These are phyloP conservation scores for Claviceps africana DNA, from an alignment of 2,329 filamentous ascomycete species.

Conservation along the genomic window DNA sequence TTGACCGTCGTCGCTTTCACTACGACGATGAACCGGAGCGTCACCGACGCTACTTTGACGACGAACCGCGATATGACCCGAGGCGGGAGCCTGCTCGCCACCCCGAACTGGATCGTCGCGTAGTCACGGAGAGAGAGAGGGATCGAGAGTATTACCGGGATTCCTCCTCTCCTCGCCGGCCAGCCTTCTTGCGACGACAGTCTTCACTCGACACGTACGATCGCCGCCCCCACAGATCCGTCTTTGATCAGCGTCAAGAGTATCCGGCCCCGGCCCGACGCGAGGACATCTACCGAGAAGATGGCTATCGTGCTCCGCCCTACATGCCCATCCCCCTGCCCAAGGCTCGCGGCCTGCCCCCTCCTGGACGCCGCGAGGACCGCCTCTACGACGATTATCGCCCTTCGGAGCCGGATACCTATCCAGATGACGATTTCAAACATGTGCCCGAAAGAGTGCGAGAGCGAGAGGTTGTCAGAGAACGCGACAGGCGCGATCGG, in stretches of 20 bases:
- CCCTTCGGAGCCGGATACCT: conserved; percentile 52
- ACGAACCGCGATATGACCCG: conserved; percentile 29
- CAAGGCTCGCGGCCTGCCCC: conserved; percentile 44
- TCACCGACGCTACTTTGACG: conserved; percentile 42
- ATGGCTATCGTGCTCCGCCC: conserved; percentile 30
- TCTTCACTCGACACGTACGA: conserved; percentile 88
- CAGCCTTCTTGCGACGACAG: conserved; percentile 60
- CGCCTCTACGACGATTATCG: conserved; percentile 51
- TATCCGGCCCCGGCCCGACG: conserved; percentile 44
- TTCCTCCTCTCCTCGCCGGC: conserved; percentile 45
- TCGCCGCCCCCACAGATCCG: conserved; percentile 44
- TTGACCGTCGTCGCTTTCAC: conserved; percentile 31
- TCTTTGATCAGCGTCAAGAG: conserved; percentile 42
- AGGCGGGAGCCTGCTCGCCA: conserved; percentile 19
- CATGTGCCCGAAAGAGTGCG: conserved; percentile 43
- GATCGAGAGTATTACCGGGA: conserved; percentile 32
- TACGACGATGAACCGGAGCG: conserved; percentile 33
- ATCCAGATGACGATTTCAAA: conserved; percentile 59
- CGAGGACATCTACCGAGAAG: conserved; percentile 34
- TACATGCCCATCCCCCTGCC: conserved; percentile 56
- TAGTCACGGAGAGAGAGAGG: conserved; percentile 41
- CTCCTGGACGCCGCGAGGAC: conserved; percentile 42
- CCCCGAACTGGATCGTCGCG: conserved; percentile 37
- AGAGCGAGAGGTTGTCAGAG: conserved; percentile 46
- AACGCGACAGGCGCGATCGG: conserved; percentile 27